Evolutionary conservation across 345 rosid genomes (phyloP).

Genomic region (Viola odorata): DNA sequence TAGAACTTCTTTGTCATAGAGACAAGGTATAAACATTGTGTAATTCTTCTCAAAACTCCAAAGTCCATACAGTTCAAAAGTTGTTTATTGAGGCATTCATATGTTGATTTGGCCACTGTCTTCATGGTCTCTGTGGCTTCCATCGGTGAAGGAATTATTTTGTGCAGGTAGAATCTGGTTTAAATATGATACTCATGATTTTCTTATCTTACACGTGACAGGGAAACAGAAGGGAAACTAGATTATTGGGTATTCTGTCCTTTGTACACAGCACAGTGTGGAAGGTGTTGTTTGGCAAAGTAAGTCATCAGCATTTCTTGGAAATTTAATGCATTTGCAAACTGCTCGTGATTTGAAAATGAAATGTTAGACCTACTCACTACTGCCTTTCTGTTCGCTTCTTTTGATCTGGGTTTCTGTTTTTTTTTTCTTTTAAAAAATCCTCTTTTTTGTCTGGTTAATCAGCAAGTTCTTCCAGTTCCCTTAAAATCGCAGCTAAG

Average conservation of each 20-base stretch:
- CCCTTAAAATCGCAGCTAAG: too few species aligned
- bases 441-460: neutral
- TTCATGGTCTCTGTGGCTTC: too few species aligned
- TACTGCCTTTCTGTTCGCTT: too few species aligned
- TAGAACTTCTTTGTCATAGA: conserved; percentile 86
- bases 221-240: conserved; percentile 98
- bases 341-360: neutral
- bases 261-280: conserved; percentile 95
- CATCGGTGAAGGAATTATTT: too few species aligned
- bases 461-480: too few species aligned
- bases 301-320: conserved; percentile 11
- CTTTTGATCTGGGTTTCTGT: too few species aligned
- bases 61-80: too few species aligned
- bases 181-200: neutral
- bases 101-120: too few species aligned
- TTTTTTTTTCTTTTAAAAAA: too few species aligned
- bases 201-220: conserved; percentile 23
- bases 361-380: neutral
- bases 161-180: too few species aligned
- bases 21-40: conserved; percentile 49
- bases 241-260: conserved; percentile 81
- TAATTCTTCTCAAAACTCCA: neutral
- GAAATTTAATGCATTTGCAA: conserved; percentile 3
- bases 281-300: conserved; percentile 98
- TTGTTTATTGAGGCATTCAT: too few species aligned